Evolutionary conservation across 2,329 filamentous ascomycete genomes (phyloP).

Genomic region (Fusarium fracticaudum): DNA sequence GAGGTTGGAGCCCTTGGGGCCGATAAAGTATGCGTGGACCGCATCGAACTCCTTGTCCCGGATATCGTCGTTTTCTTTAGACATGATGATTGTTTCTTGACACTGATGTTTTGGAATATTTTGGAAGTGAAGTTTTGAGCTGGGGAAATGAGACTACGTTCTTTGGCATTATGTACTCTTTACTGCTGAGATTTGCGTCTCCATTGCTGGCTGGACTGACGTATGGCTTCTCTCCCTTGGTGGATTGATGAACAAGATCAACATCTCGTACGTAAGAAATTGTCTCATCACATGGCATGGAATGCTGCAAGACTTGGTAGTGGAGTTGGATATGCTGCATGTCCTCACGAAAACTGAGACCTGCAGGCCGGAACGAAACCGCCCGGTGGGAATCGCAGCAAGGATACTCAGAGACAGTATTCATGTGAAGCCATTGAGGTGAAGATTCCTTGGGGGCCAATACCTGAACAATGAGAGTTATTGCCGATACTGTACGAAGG

Average conservation of each 20-base stretch:
- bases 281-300: neutral
- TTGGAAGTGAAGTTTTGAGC: neutral
- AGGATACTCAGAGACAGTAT: neutral
- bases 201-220: neutral
- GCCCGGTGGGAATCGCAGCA: neutral
- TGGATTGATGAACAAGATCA: neutral
- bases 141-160: accelerated
- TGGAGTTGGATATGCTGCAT: neutral
- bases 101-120: neutral
- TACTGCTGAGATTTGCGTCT: neutral
- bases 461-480: no score
- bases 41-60: constrained; percentile 31
- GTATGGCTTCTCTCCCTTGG: neutral
- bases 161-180: neutral
- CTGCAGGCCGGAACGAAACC: neutral
- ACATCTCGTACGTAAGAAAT: neutral
- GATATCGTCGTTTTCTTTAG: neutral
- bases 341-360: neutral
- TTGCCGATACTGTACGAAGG: no score
- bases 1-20: constrained; percentile 55
- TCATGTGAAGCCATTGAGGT: constrained; percentile 5
- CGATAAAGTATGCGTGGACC: constrained; percentile 53
- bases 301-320: neutral
- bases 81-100: neutral
- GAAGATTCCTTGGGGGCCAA: neutral